These are phyloP conservation scores for Rosellinia necatrix DNA, from an alignment of 2,329 filamentous ascomycete species.

Conservation along the genomic window DNA sequence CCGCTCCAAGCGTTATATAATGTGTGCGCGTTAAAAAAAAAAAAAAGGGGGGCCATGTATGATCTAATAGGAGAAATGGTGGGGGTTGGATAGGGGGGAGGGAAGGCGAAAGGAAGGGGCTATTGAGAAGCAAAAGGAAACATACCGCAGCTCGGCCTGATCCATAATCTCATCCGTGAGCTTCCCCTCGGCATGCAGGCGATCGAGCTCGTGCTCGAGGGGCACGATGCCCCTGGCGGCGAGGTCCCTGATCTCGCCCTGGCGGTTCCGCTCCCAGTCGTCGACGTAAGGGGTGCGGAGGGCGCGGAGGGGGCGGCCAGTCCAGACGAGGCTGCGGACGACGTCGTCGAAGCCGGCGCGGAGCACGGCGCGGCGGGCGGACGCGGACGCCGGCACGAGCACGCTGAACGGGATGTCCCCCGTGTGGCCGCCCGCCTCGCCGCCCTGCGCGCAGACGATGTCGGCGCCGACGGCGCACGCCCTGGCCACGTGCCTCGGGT, in stretches of 20 bases:
- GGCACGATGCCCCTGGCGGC: constrained; percentile 88
- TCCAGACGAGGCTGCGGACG: constrained; percentile 97
- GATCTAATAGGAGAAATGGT: no score
- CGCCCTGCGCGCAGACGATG: constrained; percentile 97
- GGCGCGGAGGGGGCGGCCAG: constrained; percentile 90
- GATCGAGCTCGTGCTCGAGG: constrained; percentile 90
- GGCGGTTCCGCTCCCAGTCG: constrained; percentile 94
- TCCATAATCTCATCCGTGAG: constrained; percentile 83
- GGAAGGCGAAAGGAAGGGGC: no score
- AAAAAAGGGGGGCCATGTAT: no score
- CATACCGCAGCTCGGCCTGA: no score
- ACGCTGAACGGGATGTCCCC: constrained; percentile 91
- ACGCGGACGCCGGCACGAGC: constrained; percentile 93
- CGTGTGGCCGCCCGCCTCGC: constrained; percentile 95
- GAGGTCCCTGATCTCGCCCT: constrained; percentile 88
- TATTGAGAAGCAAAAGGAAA: no score
- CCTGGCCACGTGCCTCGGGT: constrained; percentile 98
- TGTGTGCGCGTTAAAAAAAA: no score
- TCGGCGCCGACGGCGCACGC: constrained; percentile 90
- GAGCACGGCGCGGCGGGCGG: constrained; percentile 81
- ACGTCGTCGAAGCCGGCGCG: constrained; percentile 93
- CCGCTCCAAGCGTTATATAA: no score
- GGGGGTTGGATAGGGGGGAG: no score
- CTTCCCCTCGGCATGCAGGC: constrained; percentile 46
- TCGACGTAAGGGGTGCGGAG: constrained; percentile 91